These are phyloP conservation scores for Beauveria varroae DNA, from an alignment of 2,329 filamentous ascomycete species.

Conservation along the genomic window DNA sequence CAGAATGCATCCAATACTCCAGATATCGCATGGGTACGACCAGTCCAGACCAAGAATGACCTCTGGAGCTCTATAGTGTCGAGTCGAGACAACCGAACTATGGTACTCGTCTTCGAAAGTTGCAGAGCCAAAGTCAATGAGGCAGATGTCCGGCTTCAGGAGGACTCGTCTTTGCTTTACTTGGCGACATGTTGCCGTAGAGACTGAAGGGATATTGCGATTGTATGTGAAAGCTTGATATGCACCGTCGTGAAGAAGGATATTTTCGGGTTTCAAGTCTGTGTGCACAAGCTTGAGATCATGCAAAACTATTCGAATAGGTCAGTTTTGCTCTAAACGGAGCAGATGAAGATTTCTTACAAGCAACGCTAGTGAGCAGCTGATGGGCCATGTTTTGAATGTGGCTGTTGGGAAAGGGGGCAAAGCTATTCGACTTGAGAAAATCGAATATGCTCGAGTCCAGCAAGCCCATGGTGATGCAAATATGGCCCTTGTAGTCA, in stretches of 20 bases:
- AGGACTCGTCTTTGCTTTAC: conserved; percentile 58
- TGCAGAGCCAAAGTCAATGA: conserved; percentile 66
- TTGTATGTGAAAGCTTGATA: conserved; percentile 68
- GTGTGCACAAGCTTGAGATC: conserved; percentile 97
- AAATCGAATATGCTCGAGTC: conserved; percentile 12
- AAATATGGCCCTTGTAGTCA: conserved; percentile 12
- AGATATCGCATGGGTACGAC: conserved; percentile 66
- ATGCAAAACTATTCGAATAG: conserved; percentile 62
- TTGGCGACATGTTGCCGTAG: conserved; percentile 49
- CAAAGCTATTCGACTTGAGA: conserved; percentile 10
- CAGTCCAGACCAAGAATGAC: conserved; percentile 64
- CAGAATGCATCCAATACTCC: conserved; percentile 66
- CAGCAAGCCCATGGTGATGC: conserved; percentile 10
- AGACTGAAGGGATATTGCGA: conserved; percentile 61
- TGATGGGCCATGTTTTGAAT: conserved; percentile 11
- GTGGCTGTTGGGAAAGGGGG: conserved; percentile 10
- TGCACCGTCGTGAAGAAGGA: conserved; percentile 55
- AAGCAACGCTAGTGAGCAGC: conserved; percentile 12
- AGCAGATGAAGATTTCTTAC: background rate
- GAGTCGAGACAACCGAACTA: conserved; percentile 62
- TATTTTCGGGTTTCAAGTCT: conserved; percentile 64
- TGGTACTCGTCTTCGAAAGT: conserved; percentile 69
- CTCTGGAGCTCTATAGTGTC: conserved; percentile 63
- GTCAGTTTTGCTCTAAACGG: conserved; percentile 14
- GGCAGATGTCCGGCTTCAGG: conserved; percentile 59